Conservation (phyloP, 2,329 filamentous ascomycete genomes). For the Juglanconis juglandina region DNA sequence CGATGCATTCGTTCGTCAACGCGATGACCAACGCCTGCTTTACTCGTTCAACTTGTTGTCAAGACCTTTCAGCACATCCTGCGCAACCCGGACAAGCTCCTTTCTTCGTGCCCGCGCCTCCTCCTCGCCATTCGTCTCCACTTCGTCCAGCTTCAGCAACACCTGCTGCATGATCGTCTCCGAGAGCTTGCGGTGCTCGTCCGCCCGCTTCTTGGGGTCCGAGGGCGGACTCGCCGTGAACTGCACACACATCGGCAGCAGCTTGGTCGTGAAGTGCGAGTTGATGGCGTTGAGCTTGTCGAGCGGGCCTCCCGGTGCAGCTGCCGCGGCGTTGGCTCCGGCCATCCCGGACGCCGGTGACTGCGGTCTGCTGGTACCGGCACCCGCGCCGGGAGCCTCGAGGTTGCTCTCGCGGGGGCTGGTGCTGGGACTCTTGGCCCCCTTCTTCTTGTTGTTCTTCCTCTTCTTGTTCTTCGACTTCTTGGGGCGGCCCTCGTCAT, state of each 20-base stretch:
- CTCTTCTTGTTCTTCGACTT: constrained; percentile 36
- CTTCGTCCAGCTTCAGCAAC: constrained; percentile 70
- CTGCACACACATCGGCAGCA: constrained; percentile 62
- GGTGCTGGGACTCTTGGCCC: constrained; percentile 38
- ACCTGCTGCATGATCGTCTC: constrained; percentile 76
- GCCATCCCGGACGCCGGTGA: constrained; percentile 32
- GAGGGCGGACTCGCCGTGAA: constrained; percentile 61
- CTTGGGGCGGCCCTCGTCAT: constrained; percentile 42
- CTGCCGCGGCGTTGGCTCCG: constrained; percentile 22
- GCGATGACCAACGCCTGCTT: no score
- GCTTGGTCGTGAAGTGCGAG: constrained; percentile 59
- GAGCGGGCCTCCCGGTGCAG: constrained; percentile 40
- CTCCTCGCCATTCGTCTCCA: constrained; percentile 68
- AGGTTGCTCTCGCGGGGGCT: constrained; percentile 45
- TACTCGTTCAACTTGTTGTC: constrained; percentile 40
- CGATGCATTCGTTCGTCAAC: background rate
- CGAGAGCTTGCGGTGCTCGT: constrained; percentile 71
- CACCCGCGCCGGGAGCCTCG: constrained; percentile 32
- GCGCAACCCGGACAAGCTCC: constrained; percentile 69
- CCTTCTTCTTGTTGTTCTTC: constrained; percentile 39
- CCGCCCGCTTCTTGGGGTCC: constrained; percentile 64
- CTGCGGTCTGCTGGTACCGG: constrained; percentile 34
- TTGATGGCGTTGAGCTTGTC: constrained; percentile 67
- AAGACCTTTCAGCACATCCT: constrained; percentile 61
- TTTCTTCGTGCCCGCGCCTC: constrained; percentile 65